phyloP scores from a whole-genome alignment of 768 basidiomycete species.

The Pseudohyphozyma bogoriensis region DNA sequence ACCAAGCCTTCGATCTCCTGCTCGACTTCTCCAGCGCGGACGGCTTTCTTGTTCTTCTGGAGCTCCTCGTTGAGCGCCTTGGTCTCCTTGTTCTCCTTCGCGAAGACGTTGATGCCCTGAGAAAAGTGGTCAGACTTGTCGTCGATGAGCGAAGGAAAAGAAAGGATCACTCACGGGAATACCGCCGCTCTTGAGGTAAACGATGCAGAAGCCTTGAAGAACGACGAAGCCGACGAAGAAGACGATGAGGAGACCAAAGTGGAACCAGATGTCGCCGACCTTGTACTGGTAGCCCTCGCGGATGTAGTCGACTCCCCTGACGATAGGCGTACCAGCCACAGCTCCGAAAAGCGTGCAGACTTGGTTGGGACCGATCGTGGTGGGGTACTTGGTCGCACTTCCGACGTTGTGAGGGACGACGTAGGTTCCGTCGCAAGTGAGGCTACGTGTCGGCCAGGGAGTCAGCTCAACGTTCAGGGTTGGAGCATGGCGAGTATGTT shows the following conservation, averaged over 20 bases:
- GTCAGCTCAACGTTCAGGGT: not conserved
- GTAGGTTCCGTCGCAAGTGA: conserved; percentile 55
- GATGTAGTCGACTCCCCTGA: conserved; percentile 24
- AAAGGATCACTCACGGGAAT: not conserved
- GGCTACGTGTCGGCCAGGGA: conserved; percentile 34
- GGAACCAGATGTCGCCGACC: not conserved
- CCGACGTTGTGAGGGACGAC: conserved; percentile 57
- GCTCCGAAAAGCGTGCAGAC: conserved; percentile 29
- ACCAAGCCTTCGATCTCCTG: conserved; percentile 2
- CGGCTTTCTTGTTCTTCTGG: conserved; percentile 39
- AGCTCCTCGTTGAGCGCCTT: conserved; percentile 38
- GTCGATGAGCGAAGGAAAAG: not conserved
- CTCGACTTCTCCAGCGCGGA: conserved; percentile 15
- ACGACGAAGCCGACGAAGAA: conserved; percentile 62
- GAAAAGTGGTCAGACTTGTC: not conserved
- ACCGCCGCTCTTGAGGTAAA: conserved; percentile 25
- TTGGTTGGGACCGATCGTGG: conserved; percentile 37
- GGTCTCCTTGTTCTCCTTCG: conserved; percentile 33
- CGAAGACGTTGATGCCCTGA: conserved; percentile 24
- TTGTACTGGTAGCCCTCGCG: conserved; percentile 4
- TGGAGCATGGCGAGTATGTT: too few relatives aligned
- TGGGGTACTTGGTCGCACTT: conserved; percentile 52
- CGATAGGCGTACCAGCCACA: conserved; percentile 11
- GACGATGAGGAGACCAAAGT: conserved; percentile 54
- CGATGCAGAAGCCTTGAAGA: conserved; percentile 20